phyloP scores from a whole-genome alignment of 345 rosid genomes.

The Eucalyptus virginea region DNA sequence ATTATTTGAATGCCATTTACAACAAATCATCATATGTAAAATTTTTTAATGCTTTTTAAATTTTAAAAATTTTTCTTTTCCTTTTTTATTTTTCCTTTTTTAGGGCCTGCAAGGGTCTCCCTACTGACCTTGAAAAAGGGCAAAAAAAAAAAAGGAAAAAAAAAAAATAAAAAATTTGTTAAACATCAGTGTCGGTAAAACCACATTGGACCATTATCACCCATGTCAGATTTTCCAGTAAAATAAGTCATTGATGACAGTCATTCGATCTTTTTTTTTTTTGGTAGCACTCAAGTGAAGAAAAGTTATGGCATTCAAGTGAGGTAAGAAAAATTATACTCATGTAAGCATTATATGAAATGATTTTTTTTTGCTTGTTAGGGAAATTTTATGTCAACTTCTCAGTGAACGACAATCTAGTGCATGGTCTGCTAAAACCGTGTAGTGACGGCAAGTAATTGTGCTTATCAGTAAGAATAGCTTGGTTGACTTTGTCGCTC shows the following conservation, averaged over 20 bases:
- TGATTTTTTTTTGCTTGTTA: background rate
- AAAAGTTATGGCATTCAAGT: too few species aligned
- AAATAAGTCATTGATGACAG: accelerated
- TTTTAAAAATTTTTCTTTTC: too few species aligned
- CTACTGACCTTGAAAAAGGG: too few species aligned
- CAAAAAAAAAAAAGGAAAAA: accelerated
- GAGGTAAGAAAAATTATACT: too few species aligned
- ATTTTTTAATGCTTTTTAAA: too few species aligned
- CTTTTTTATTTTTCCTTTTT: too few species aligned
- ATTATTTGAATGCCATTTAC: too few species aligned
- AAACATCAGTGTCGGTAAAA: accelerated
- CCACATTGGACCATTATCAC: accelerated
- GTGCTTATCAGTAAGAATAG: background rate
- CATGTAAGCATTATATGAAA: too few species aligned
- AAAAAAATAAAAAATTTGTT: accelerated
- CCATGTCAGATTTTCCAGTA: accelerated
- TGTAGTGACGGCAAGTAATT: background rate
- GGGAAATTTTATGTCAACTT: background rate
- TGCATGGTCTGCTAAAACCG: background rate
- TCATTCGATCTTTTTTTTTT: too few species aligned
- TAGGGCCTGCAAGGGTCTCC: too few species aligned
- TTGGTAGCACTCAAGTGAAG: too few species aligned
- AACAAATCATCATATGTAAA: too few species aligned
- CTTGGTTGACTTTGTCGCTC: accelerated
- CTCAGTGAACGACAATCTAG: accelerated